phyloP scores from a whole-genome alignment of 73 alveolate genomes.

The Paramecium octaurelia region DNA sequence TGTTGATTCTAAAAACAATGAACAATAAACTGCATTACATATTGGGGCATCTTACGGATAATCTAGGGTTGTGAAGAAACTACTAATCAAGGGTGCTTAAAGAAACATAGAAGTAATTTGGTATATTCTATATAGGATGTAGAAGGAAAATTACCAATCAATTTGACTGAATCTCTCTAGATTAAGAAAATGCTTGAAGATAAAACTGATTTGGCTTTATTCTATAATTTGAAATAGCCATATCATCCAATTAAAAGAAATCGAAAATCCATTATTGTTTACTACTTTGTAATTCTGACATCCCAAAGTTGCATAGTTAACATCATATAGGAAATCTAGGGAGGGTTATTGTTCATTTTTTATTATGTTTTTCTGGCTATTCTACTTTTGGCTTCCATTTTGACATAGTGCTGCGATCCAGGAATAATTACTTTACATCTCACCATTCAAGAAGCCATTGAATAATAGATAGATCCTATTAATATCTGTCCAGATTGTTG shows the following conservation, averaged over 20 bases:
- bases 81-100: not conserved
- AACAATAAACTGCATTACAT: conserved; percentile 7
- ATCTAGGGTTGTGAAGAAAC: not conserved
- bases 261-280: not conserved
- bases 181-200: conserved; percentile 28
- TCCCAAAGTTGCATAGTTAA: not conserved
- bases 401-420: not conserved
- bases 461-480: not conserved
- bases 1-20: not conserved
- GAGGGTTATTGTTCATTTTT: not conserved
- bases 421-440: not conserved
- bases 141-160: not conserved
- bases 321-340: not conserved
- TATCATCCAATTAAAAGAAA: conserved; percentile 29
- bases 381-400: not conserved
- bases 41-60: not conserved
- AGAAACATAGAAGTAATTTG: not conserved
- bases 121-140: not conserved
- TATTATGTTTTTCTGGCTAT: not conserved
- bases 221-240: not conserved
- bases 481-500: conserved; percentile 55
- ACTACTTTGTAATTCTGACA: not conserved
- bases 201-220: not conserved
- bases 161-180: not conserved
- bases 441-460: not conserved